Evolutionary conservation across 2,329 filamentous ascomycete genomes (phyloP).

Genomic region (Diaporthe vexans): DNA sequence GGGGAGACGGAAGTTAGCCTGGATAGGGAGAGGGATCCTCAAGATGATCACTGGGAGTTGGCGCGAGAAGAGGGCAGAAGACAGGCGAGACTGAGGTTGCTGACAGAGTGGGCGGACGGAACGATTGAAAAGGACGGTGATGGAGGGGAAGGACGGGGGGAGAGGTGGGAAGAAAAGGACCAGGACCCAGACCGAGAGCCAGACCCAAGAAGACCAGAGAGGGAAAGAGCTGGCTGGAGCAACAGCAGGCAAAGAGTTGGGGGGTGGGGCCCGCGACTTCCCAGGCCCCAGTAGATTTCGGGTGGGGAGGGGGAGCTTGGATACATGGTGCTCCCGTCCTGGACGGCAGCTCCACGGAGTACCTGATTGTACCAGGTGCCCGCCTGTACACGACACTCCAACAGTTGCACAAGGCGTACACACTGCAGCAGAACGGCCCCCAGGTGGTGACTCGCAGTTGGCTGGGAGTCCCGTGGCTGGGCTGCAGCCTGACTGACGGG

Average conservation of each 20-base stretch:
- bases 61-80: background rate
- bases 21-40: slow-evolving; percentile 6
- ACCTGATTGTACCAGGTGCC: slow-evolving; percentile 21
- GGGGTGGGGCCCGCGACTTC: slow-evolving; percentile 23
- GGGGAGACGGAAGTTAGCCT: slow-evolving; percentile 36
- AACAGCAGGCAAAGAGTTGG: slow-evolving; percentile 14
- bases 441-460: slow-evolving; percentile 37
- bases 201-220: slow-evolving; percentile 17
- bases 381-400: slow-evolving; percentile 28
- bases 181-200: slow-evolving; percentile 31
- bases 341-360: slow-evolving; percentile 32
- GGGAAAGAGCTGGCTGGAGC: slow-evolving; percentile 31
- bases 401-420: slow-evolving; percentile 31
- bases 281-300: slow-evolving; percentile 17
- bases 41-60: slow-evolving; percentile 6
- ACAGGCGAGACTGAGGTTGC: background rate
- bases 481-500: slow-evolving; percentile 35
- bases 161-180: slow-evolving; percentile 39
- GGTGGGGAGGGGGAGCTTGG: slow-evolving; percentile 4
- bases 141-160: slow-evolving; percentile 40
- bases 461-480: slow-evolving; percentile 30
- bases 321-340: slow-evolving; percentile 17
- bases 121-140: slow-evolving; percentile 25
- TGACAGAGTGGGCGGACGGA: slow-evolving; percentile 19
- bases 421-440: slow-evolving; percentile 31